phyloP scores from a whole-genome alignment of 371 early-diverging fungal species.

The Syncephalastrum racemosum region DNA sequence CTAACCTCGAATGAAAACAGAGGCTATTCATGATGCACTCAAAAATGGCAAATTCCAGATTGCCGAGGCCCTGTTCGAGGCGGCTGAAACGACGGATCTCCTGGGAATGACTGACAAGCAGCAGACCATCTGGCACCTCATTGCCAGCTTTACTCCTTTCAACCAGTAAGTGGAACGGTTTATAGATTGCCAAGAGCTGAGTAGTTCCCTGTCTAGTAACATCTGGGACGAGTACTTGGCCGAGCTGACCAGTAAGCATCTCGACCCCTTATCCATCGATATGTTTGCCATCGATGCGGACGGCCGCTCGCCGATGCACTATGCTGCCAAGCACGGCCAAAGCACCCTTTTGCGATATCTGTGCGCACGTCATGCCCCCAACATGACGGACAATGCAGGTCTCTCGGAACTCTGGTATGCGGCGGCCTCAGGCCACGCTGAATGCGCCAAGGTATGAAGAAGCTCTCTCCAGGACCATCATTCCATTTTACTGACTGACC shows the following conservation, averaged over 20 bases:
- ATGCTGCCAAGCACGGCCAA: constrained; percentile 51
- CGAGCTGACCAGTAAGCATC: constrained; percentile 30
- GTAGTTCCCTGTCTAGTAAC: constrained; percentile 12
- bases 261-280: constrained; percentile 11
- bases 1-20: constrained; percentile 6
- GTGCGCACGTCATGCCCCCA: constrained; percentile 7
- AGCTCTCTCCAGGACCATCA: neutral
- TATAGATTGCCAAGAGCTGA: neutral
- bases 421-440: constrained; percentile 18
- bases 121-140: constrained; percentile 51
- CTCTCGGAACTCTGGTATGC: constrained; percentile 50
- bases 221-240: constrained; percentile 51
- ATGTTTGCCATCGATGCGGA: constrained; percentile 20
- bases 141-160: constrained; percentile 46
- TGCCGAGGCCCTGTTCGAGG: constrained; percentile 40
- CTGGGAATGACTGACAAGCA: constrained; percentile 6
- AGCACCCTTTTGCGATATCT: constrained; percentile 25
- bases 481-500: neutral
- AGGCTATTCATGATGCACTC: constrained; percentile 49
- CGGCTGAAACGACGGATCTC: constrained; percentile 18
- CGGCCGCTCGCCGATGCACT: constrained; percentile 46
- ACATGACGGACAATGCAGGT: constrained; percentile 34
- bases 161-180: constrained; percentile 21
- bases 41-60: constrained; percentile 53
- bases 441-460: constrained; percentile 25